Base-by-base conservation (phyloP, 441 rosid species). In the Gossypium trilobum region DNA sequence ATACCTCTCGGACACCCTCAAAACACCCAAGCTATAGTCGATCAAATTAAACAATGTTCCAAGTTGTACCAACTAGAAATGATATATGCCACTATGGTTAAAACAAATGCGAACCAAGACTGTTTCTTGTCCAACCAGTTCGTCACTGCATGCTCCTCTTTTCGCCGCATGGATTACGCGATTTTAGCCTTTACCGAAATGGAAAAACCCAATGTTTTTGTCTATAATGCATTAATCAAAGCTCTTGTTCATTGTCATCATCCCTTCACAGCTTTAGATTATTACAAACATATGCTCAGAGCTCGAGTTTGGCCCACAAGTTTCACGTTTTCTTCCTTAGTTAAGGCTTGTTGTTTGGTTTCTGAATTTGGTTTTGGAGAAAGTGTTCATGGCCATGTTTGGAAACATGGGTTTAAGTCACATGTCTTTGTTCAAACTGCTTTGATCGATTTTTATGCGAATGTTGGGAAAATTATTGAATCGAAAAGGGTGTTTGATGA, bases 401-500 rank as follows among this genome's bases (percentile, higher is more conserved):
- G 85, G 75, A 80, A 71, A 74, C 62, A 65, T 67, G 90, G 92
- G 36, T 86, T 82, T 66, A 71, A 44, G 46, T 83, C 80, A 16
- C 86, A 82, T 22, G 81, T 80, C 60, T 76, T 79, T 25, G 87
- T 88, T 65, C 87, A 83, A 77, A 88, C 87, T 29, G 78, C 85
- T 51, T 69, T 88, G 73, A 62, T 88, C 23, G 81, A 74, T 59
- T 85, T 86, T 42, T 88, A 88, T 14, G 83, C 87, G 2, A 57
- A 0, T 39, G 72, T 72, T 9, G 74, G 77, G n/a, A 73, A 67
- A 63, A 31, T 79, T 55, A 56, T 2, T 10, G 83, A 86, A 39
- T 81, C 92, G 2, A 66, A 79, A 64, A 81, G 68, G 71, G 83
- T 86, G 84, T 88, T 86, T 25, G 86, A 83, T 72, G 88, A 83